These are phyloP conservation scores for Thraustochytrium sp. DNA, from an alignment of 352 stramenopile species.

Conservation along the genomic window DNA sequence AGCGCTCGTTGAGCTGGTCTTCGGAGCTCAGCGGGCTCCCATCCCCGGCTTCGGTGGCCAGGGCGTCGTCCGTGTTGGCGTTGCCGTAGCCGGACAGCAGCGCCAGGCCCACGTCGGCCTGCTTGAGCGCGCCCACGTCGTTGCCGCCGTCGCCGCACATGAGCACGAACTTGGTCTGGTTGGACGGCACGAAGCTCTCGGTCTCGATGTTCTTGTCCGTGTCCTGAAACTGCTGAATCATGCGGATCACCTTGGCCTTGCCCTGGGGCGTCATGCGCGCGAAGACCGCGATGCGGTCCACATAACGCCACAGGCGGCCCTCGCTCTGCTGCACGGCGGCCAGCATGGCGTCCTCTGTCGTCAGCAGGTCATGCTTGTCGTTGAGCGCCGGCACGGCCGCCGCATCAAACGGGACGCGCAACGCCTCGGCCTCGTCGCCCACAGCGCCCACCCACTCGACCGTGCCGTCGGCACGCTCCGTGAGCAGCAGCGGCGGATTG, in stretches of 20 bases:
- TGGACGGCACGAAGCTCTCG: constrained; percentile 3
- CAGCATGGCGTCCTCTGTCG: constrained; percentile 23
- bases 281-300: constrained; percentile 68
- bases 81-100: constrained; percentile 79
- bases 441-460: constrained; percentile 31
- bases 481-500: constrained; percentile 32
- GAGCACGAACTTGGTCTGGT: constrained; percentile 54
- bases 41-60: not conserved
- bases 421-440: not conserved
- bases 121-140: constrained; percentile 90
- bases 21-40: not conserved
- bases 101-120: constrained; percentile 84
- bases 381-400: not conserved
- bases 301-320: constrained; percentile 49
- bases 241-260: constrained; percentile 89
- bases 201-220: constrained; percentile 34
- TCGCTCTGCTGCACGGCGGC: not conserved
- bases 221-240: constrained; percentile 42
- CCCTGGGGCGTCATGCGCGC: constrained; percentile 89
- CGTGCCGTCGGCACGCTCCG: not conserved
- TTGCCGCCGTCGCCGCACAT: constrained; percentile 99
- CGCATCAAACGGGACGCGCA: not conserved
- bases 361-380: constrained; percentile 34
- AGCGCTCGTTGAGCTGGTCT: constrained; percentile 3
- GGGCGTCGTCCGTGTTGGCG: constrained; percentile 53